Evolutionary conservation across 805 yeast genomes (phyloP).

Genomic region (fission yeast (Schizosaccharomyces pombe)): DNA sequence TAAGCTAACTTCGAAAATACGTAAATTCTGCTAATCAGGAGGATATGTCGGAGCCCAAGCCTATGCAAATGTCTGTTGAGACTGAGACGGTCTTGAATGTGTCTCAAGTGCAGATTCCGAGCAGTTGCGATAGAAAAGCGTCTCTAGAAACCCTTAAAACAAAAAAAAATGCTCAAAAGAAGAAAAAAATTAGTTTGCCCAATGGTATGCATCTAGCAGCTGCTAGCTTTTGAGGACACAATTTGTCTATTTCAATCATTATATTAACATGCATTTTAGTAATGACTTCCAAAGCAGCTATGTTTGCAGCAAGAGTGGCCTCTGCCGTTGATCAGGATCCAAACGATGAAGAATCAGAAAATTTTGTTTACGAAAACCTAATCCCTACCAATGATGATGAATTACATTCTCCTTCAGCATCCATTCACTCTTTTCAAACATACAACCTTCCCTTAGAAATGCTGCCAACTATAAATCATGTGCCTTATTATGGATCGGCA

Average conservation of each 20-base stretch:
- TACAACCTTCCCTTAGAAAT: background rate
- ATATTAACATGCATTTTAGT: background rate
- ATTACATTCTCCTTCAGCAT: background rate
- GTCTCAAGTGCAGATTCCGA: background rate
- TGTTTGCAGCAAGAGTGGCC: constrained; percentile 85
- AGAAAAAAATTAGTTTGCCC: background rate
- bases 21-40: too few species aligned
- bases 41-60: background rate
- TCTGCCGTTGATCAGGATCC: constrained; percentile 81
- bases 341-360: constrained; percentile 74
- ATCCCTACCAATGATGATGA: background rate
- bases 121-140: background rate
- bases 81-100: constrained; percentile 3
- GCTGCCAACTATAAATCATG: background rate
- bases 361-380: constrained; percentile 62
- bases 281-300: constrained; percentile 37
- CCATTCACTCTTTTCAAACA: background rate
- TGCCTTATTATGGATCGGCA: background rate
- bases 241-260: background rate
- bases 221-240: background rate
- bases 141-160: background rate
- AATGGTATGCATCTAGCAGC: background rate
- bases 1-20: too few species aligned
- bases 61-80: constrained; percentile 2
- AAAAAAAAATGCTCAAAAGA: background rate